Conservation (phyloP, 441 rosid species). For the Eugenia klotzschiana region DNA sequence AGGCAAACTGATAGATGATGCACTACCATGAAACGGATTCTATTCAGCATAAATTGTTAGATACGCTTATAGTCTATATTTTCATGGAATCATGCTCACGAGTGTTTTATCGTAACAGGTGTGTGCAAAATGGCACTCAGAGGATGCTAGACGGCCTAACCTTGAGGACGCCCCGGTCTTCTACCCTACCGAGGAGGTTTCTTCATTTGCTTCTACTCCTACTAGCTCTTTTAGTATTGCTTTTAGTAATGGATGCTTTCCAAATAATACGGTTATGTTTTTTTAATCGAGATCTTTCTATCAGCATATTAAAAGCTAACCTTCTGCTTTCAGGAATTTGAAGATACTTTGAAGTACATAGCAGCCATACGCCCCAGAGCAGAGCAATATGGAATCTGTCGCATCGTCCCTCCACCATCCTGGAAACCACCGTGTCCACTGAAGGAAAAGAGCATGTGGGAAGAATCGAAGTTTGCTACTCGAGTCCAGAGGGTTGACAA, state of each 20-base stretch:
- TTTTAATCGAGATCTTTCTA: not conserved
- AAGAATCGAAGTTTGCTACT: constrained; percentile 60
- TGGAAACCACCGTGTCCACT: constrained; percentile 97
- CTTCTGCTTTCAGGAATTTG: constrained; percentile 61
- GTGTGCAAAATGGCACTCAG: constrained; percentile 71
- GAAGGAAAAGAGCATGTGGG: constrained; percentile 72
- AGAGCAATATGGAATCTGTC: constrained; percentile 92
- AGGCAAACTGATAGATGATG: not conserved
- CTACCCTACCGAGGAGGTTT: constrained; percentile 92
- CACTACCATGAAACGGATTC: not conserved
- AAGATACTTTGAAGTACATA: constrained; percentile 78
- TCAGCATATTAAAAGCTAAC: not conserved
- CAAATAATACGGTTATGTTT: not conserved
- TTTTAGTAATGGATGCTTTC: not conserved
- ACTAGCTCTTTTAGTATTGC: constrained; percentile 2
- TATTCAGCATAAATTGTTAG: not conserved
- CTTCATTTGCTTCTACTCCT: constrained; percentile 7
- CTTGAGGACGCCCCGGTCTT: constrained; percentile 84
- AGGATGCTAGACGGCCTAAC: constrained; percentile 53
- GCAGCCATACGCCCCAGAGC: constrained; percentile 73
- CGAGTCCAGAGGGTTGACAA: constrained; percentile 98
- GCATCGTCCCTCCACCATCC: constrained; percentile 92
- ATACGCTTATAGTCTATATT: not conserved
- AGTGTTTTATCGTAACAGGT: constrained; percentile 36
- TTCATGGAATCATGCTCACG: constrained; percentile 7